Base-by-base conservation (phyloP, 345 rosid species). In the Rubroshorea leprosula region DNA sequence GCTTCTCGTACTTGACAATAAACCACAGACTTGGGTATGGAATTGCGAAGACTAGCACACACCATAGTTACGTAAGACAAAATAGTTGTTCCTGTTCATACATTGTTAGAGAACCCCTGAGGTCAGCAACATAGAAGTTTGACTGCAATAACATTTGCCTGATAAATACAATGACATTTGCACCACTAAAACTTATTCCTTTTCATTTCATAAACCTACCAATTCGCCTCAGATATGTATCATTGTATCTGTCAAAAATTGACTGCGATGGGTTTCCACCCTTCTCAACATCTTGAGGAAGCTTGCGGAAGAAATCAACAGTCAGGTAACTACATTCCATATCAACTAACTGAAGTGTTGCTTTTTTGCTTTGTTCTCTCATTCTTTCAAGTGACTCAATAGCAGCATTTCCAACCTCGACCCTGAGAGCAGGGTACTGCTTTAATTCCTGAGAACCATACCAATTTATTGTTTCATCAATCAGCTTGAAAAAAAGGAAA, bases 1-100 rank as follows among this genome's bases (percentile, higher is more conserved):
- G 99, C 99, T 71, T 89, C 99, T n/a, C 99, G 91, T 46, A 90
- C 97, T 90, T 93, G 97, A 63, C 97, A 87, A 65, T 93, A 81
- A 54, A 90, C 99, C 0, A 93, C 62, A 51, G 99, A 93, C 76
- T 93, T 93, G 2, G 99, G 99, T 39, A 93, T 90, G 57, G 96
- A 87, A 73, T 90, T 80, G 19, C 96, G 96, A 45, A 93, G 80
- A 64, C 80, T 78, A 23, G 84, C 89, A 66, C 96, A 89, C 21
- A 93, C 99, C 99, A 90, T 90, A 57, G 79, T 90, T 65, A 93
- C 96, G 23, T 93, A 93, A 0, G 97, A 83, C 77, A 93, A 55
- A 58, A 93, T 95, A 0, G 89, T 93, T 14, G 97, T 72, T 63
- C 99, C 97, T 93, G 84, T 72, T 60, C 15, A 19, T 6, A 20